Conservation (phyloP, 176 grass and related monocot species). For the Eleusine coracana region DNA sequence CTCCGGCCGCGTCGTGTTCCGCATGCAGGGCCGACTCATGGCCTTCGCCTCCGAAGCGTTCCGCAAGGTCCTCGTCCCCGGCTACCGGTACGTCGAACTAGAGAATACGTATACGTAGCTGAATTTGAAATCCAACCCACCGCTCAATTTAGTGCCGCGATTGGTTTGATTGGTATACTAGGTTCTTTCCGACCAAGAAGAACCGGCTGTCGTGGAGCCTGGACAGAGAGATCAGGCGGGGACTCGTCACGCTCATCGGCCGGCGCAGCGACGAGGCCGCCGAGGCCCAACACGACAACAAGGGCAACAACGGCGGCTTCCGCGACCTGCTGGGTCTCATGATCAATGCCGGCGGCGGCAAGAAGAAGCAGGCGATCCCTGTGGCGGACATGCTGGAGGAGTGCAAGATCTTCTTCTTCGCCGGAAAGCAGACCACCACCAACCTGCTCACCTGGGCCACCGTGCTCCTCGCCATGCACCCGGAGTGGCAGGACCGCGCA, state of each 20-base stretch:
- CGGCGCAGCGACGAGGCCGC: slow-evolving; percentile 47
- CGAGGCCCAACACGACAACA: background rate
- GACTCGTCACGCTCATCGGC: slow-evolving; percentile 56
- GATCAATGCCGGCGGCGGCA: slow-evolving; percentile 54
- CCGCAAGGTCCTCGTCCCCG: slow-evolving; percentile 89
- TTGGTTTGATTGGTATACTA: slow-evolving; percentile 9
- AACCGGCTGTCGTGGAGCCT: slow-evolving; percentile 71
- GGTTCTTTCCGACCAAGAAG: slow-evolving; percentile 77
- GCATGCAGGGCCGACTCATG: slow-evolving; percentile 79
- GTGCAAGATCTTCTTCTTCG: slow-evolving; percentile 99
- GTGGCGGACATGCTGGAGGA: slow-evolving; percentile 87
- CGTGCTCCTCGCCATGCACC: slow-evolving; percentile 94
- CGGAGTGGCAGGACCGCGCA: slow-evolving; percentile 77
- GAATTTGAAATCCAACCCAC: too few species aligned
- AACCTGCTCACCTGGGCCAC: slow-evolving; percentile 84
- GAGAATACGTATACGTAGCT: too few species aligned
- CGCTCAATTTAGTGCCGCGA: too few species aligned
- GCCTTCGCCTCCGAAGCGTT: slow-evolving; percentile 77
- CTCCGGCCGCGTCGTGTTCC: slow-evolving; percentile 69
- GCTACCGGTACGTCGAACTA: slow-evolving; percentile 74
- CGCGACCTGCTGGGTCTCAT: slow-evolving; percentile 77
- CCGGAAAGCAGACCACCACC: slow-evolving; percentile 93
- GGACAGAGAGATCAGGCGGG: slow-evolving; percentile 79
- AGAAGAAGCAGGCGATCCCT: slow-evolving; percentile 44
- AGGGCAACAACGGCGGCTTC: slow-evolving; percentile 6